A percentile compares a stretch with the other conserved stretches of the same genome.
Evolutionary conservation across 441 rosid genomes (phyloP).

Genomic region (Metrosideros polymorpha): DNA sequence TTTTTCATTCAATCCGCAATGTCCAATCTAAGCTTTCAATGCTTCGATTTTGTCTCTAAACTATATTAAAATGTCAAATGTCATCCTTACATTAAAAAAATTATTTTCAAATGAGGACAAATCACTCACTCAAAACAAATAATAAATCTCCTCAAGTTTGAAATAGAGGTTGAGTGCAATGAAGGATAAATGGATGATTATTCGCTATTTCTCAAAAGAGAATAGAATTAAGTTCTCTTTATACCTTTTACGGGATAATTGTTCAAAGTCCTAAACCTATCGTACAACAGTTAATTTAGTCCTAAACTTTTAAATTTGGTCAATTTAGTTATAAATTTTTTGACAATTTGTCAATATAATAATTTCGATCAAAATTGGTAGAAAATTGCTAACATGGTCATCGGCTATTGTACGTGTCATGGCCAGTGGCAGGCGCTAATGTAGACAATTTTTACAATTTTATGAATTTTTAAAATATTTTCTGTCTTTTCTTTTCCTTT

Average conservation of each 20-base stretch:
- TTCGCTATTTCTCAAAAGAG: not conserved
- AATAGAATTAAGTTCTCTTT: not conserved
- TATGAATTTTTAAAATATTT: too few species aligned
- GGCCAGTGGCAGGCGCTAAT: too few species aligned
- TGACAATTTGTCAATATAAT: not conserved
- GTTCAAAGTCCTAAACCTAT: too few species aligned
- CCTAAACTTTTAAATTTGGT: not conserved
- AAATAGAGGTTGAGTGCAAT: not conserved
- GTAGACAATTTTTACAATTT: too few species aligned
- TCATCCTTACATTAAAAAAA: not conserved
- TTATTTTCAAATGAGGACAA: not conserved
- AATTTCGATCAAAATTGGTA: fast-evolving
- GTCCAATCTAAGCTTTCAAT: not conserved
- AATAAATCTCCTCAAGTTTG: not conserved
- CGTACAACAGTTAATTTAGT: not conserved
- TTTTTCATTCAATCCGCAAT: not conserved
- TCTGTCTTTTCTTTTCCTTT: too few species aligned
- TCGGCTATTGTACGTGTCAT: too few species aligned
- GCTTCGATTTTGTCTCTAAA: not conserved
- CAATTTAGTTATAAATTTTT: not conserved
- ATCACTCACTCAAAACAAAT: not conserved
- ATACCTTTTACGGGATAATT: not conserved
- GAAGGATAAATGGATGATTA: not conserved
- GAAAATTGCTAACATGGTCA: not conserved
- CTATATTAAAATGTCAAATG: not conserved